These are phyloP conservation scores for Ascochyta fabae DNA, from an alignment of 2,329 filamentous ascomycete species.

Conservation along the genomic window DNA sequence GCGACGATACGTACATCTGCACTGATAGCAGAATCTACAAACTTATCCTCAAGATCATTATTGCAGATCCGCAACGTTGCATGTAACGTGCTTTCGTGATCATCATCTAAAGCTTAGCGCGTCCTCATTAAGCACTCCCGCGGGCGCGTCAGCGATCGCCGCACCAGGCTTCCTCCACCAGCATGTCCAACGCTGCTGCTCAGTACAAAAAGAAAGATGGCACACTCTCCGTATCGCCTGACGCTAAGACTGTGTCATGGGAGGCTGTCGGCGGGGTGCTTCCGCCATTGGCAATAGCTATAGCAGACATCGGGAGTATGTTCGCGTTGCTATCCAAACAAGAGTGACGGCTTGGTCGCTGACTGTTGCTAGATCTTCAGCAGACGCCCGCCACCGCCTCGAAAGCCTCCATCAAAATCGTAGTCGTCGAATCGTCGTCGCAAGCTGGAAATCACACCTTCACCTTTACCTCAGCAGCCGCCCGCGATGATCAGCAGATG, in stretches of 20 bases:
- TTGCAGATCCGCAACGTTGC: background rate
- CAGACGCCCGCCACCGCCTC: conserved; percentile 87
- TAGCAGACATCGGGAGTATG: conserved; percentile 83
- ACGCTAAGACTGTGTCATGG: conserved; percentile 81
- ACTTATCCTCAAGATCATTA: background rate
- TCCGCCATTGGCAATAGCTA: conserved; percentile 70
- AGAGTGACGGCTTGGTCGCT: background rate
- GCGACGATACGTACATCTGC: background rate
- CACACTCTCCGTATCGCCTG: conserved; percentile 74
- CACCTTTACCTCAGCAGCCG: conserved; percentile 82
- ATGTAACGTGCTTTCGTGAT: background rate
- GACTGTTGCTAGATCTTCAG: conserved; percentile 73
- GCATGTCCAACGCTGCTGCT: conserved; percentile 47
- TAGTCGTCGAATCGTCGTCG: conserved; percentile 69
- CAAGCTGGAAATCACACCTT: conserved; percentile 80
- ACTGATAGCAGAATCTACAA: background rate
- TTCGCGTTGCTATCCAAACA: conserved; percentile 6
- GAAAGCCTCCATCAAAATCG: conserved; percentile 94
- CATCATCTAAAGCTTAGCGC: conserved; percentile 5
- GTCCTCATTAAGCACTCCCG: conserved; percentile 16
- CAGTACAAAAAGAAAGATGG: conserved; percentile 97
- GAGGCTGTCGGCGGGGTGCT: conserved; percentile 69
- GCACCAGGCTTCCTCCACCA: conserved; percentile 26
- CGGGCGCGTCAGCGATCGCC: conserved; percentile 11
- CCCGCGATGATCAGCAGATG: conserved; percentile 81